A percentile compares a stretch with the other conserved stretches of the same genome.
Evolutionary conservation across 768 basidiomycete species (phyloP).

Genomic region (Mycena filopes): DNA sequence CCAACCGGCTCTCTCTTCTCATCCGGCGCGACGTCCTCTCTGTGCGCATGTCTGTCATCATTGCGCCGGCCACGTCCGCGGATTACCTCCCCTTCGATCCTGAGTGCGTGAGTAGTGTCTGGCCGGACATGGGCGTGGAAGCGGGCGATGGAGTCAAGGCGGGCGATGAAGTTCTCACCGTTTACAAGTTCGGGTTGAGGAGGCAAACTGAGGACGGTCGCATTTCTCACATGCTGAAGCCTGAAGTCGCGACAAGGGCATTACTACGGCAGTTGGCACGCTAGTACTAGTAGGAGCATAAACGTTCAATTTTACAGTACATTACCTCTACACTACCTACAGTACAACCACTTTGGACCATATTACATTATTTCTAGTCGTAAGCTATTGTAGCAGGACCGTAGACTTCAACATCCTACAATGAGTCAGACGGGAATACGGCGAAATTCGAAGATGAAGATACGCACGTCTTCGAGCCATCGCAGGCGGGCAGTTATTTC

Average conservation of each 20-base stretch:
- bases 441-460: neutral
- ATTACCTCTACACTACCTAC: too few species aligned
- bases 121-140: slow-evolving; percentile 31
- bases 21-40: slow-evolving; percentile 33
- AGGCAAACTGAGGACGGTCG: slow-evolving; percentile 7
- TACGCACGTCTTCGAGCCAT: slow-evolving; percentile 33
- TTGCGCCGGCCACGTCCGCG: neutral
- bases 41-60: slow-evolving; percentile 30
- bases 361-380: slow-evolving; percentile 16
- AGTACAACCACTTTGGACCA: too few species aligned
- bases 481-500: slow-evolving; percentile 34
- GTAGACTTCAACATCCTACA: slow-evolving; percentile 24
- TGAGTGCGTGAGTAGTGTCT: slow-evolving; percentile 1
- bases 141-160: slow-evolving; percentile 23
- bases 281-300: too few species aligned
- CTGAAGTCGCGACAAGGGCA: slow-evolving; percentile 30
- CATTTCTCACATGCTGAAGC: slow-evolving; percentile 9
- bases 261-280: slow-evolving; percentile 28
- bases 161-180: slow-evolving; percentile 27
- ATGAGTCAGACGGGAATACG: neutral
- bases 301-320: too few species aligned
- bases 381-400: slow-evolving; percentile 36
- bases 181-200: slow-evolving; percentile 29
- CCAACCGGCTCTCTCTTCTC: slow-evolving; percentile 21
- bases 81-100: slow-evolving; percentile 13